Conservation (phyloP, 2,329 filamentous ascomycete species). For the Pleoardoris graminearum region DNA sequence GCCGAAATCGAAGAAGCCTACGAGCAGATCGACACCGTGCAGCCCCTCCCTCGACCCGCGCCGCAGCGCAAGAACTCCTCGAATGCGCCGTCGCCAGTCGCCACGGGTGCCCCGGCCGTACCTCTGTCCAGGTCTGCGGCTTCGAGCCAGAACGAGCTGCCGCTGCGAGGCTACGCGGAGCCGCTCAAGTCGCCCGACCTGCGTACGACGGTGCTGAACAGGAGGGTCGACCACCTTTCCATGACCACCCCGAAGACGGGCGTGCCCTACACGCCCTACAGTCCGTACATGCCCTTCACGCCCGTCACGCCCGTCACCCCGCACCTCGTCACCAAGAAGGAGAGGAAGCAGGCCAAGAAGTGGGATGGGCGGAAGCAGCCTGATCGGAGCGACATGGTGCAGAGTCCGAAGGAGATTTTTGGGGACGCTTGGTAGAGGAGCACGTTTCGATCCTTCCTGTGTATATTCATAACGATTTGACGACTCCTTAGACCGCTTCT, state of each 20-base stretch:
- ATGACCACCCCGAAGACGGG: conserved; percentile 57
- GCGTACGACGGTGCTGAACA: conserved; percentile 51
- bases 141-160: conserved; percentile 31
- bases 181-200: conserved; percentile 36
- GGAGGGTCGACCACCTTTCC: conserved; percentile 35
- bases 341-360: conserved; percentile 70
- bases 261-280: conserved; percentile 71
- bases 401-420: conserved; percentile 45
- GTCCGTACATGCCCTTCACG: conserved; percentile 78
- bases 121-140: conserved; percentile 7
- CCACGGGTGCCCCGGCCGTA: conserved; percentile 14
- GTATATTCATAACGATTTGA: background rate
- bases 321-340: conserved; percentile 70
- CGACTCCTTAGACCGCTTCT: background rate
- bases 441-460: background rate
- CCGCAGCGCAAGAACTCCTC: conserved; percentile 32
- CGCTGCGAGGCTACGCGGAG: conserved; percentile 40
- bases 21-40: conserved; percentile 40
- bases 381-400: conserved; percentile 41
- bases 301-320: conserved; percentile 77
- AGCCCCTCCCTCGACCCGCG: conserved; percentile 42
- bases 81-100: conserved; percentile 14
- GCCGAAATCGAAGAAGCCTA: conserved; percentile 33
- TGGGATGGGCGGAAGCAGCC: conserved; percentile 66
- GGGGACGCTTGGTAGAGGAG: conserved; percentile 39